A percentile compares a stretch with the other conserved stretches of the same genome.
Conservation (phyloP, 768 basidiomycete species). For the Symmetrospora coprosmae region DNA sequence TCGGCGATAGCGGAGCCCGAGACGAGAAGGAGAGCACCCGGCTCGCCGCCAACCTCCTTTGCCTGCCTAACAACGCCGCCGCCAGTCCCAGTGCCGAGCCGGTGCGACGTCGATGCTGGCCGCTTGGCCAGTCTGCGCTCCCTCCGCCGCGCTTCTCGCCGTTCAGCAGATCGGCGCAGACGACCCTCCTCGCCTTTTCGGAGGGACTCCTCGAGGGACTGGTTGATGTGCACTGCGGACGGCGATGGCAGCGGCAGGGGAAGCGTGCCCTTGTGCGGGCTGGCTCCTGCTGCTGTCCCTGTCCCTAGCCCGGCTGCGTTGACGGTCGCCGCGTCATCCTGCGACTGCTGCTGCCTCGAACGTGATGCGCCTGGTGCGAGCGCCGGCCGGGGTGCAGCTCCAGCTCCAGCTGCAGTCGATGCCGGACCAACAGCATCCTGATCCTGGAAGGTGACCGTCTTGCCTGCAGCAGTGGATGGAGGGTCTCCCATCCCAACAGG, state of each 20-base stretch:
- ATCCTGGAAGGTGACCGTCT: too few species aligned
- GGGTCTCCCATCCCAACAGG: too few species aligned
- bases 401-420: too few species aligned
- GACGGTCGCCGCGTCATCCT: too few species aligned
- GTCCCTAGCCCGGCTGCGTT: too few species aligned
- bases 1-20: neutral
- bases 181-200: constrained; percentile 6
- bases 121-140: neutral
- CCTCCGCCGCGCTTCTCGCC: neutral
- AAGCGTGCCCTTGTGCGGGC: too few species aligned
- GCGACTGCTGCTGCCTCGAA: too few species aligned
- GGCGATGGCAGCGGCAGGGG: constrained; percentile 17
- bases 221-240: constrained; percentile 18
- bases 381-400: too few species aligned
- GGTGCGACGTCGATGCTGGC: neutral
- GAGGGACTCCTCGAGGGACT: constrained; percentile 13
- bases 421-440: too few species aligned
- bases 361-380: too few species aligned
- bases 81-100: neutral
- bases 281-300: too few species aligned
- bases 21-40: neutral
- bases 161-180: constrained; percentile 5
- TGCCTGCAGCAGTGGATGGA: too few species aligned
- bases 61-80: neutral
- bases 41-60: neutral